These are phyloP conservation scores for Echinosophora koreensis DNA, from an alignment of 306 rosid genomes.

Conservation along the genomic window DNA sequence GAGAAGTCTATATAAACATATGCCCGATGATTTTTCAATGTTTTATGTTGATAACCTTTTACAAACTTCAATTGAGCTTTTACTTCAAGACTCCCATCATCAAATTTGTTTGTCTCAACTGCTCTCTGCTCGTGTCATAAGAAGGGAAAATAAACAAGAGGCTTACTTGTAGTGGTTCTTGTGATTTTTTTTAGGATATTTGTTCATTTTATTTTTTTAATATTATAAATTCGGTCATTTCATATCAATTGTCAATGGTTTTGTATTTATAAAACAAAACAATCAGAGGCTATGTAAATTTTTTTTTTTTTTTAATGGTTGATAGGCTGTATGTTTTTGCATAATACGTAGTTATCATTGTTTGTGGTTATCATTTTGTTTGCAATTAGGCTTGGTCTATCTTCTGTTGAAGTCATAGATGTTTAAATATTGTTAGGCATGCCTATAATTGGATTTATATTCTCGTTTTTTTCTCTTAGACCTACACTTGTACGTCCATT, in stretches of 20 bases:
- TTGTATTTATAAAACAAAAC: too few relatives aligned
- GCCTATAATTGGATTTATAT: neutral
- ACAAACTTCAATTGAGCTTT: neutral
- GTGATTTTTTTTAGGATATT: too few relatives aligned
- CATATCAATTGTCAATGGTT: too few relatives aligned
- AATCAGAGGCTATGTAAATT: too few relatives aligned
- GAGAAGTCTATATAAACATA: neutral
- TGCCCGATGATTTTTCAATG: neutral
- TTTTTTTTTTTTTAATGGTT: too few relatives aligned
- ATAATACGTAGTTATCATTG: slow-evolving; percentile 1
- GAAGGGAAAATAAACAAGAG: too few relatives aligned
- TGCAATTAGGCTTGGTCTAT: neutral
- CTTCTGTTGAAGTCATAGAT: neutral
- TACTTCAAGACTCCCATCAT: neutral
- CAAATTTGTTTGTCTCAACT: too few relatives aligned
- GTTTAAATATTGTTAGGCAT: neutral
- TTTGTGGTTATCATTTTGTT: slow-evolving; percentile 2
- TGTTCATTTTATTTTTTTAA: too few relatives aligned
- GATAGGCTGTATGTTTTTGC: neutral
- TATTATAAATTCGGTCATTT: too few relatives aligned
- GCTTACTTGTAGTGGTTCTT: too few relatives aligned
- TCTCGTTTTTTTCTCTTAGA: neutral
- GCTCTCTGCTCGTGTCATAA: neutral
- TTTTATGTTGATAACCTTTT: neutral
- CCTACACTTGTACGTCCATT: neutral